These are phyloP conservation scores for Malassezia restricta DNA, from an alignment of 1,284 basidiomycete genomes.

Conservation along the genomic window DNA sequence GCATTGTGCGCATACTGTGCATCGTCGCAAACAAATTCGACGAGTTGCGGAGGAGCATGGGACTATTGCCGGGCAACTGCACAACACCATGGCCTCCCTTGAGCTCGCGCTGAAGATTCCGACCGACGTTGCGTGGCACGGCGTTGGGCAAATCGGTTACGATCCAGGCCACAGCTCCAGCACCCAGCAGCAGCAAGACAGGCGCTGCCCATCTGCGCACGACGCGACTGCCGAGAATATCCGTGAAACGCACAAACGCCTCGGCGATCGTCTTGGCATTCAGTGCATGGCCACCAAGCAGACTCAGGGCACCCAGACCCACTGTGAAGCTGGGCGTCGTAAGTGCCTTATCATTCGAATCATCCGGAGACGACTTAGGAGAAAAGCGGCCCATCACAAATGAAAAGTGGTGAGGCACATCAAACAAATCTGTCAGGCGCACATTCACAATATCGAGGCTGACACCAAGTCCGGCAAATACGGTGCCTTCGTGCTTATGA, in stretches of 20 bases:
- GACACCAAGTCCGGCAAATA: slow-evolving; percentile 40
- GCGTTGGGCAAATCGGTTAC: slow-evolving; percentile 77
- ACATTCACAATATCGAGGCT: slow-evolving; percentile 41
- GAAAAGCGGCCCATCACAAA: slow-evolving; percentile 48
- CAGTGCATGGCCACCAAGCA: slow-evolving; percentile 68
- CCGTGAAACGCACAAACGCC: slow-evolving; percentile 32
- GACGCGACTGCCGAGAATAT: slow-evolving; percentile 69
- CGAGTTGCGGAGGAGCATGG: slow-evolving; percentile 7
- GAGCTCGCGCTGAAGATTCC: slow-evolving; percentile 29
- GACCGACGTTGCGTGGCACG: slow-evolving; percentile 65
- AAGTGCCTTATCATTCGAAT: slow-evolving; percentile 29
- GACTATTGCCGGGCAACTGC: background rate
- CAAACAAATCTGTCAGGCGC: slow-evolving; percentile 65
- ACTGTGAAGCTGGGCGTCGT: slow-evolving; percentile 28
- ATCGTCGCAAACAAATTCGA: slow-evolving; percentile 54
- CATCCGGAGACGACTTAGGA: slow-evolving; percentile 45
- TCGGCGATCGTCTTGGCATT: slow-evolving; percentile 50
- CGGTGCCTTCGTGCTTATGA: slow-evolving; percentile 51
- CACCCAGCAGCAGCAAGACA: slow-evolving; percentile 59
- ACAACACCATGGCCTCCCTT: slow-evolving; percentile 12
- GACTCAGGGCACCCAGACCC: slow-evolving; percentile 62
- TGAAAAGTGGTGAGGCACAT: slow-evolving; percentile 58
- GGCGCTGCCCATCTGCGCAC: slow-evolving; percentile 79
- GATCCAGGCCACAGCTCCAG: slow-evolving; percentile 70
- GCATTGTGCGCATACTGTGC: slow-evolving; percentile 61